These are phyloP conservation scores for Tolypocladium tropicale DNA, from an alignment of 2,329 filamentous ascomycete species.

Conservation along the genomic window DNA sequence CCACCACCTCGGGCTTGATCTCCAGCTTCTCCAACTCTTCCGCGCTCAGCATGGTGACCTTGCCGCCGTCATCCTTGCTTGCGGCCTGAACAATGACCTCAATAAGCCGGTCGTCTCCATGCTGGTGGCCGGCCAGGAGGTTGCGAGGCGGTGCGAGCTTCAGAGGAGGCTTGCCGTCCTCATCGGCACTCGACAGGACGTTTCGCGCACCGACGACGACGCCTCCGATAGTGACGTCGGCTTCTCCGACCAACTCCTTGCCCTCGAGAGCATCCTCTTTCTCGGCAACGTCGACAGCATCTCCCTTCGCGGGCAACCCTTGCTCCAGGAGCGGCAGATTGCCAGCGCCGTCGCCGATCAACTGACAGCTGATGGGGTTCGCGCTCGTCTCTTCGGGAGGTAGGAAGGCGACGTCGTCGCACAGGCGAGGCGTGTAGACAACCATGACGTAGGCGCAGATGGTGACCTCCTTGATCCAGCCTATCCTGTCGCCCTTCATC, in stretches of 20 bases:
- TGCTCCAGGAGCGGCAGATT: conserved; percentile 28
- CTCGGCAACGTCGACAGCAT: conserved; percentile 9
- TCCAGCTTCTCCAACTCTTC: conserved; percentile 60
- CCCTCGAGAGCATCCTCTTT: background rate
- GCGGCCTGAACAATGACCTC: conserved; percentile 35
- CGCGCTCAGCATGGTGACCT: conserved; percentile 48
- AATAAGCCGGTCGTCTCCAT: conserved; percentile 18
- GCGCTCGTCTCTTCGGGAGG: conserved; percentile 70
- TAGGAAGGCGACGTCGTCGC: conserved; percentile 76
- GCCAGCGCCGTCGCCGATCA: conserved; percentile 47
- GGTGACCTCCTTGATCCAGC: conserved; percentile 85
- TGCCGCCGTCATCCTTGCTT: conserved; percentile 48
- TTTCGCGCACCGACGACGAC: conserved; percentile 41
- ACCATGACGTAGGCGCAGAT: conserved; percentile 93
- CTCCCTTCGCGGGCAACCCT: conserved; percentile 22
- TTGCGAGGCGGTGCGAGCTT: conserved; percentile 35
- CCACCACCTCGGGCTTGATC: conserved; percentile 55
- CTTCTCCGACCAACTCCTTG: conserved; percentile 4
- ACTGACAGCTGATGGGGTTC: conserved; percentile 66
- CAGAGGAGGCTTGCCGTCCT: conserved; percentile 35
- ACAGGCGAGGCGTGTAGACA: conserved; percentile 79
- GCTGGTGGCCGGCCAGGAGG: conserved; percentile 19
- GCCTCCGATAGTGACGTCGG: conserved; percentile 38
- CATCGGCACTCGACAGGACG: conserved; percentile 33
- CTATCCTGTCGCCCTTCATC: conserved; percentile 62